phyloP scores from a whole-genome alignment of 2,329 filamentous ascomycete species.

The Cladosporium cucumerinum region DNA sequence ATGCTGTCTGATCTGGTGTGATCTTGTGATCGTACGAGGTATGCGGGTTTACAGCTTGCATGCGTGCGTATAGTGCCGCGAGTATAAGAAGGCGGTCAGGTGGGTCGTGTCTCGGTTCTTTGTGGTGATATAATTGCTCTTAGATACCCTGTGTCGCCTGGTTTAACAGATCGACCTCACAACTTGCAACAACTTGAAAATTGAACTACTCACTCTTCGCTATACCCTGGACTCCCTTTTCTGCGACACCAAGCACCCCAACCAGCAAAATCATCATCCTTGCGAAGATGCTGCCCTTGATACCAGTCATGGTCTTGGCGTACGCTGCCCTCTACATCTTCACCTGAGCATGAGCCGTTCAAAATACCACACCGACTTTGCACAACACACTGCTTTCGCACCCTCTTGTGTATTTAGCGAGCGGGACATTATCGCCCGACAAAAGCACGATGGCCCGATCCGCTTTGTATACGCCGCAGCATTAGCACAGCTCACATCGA shows the following conservation, averaged over 20 bases:
- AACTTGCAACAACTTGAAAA: neutral
- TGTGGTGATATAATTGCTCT: neutral
- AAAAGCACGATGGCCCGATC: too few relatives aligned
- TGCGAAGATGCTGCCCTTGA: slow-evolving; percentile 16
- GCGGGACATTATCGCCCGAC: too few relatives aligned
- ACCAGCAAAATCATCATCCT: neutral
- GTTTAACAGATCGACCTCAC: neutral
- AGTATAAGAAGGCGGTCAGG: neutral
- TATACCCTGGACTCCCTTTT: neutral
- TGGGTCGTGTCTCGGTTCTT: neutral
- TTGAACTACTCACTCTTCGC: neutral
- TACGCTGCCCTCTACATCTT: slow-evolving; percentile 21
- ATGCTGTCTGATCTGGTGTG: neutral
- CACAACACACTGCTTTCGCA: neutral
- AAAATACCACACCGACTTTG: neutral
- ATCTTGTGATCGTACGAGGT: slow-evolving; percentile 6
- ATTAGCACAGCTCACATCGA: too few relatives aligned
- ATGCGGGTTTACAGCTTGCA: neutral
- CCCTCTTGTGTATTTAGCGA: too few relatives aligned
- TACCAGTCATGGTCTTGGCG: slow-evolving; percentile 20
- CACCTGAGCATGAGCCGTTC: slow-evolving; percentile 13
- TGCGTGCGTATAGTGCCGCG: neutral
- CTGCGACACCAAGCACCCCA: neutral
- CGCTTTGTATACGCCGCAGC: too few relatives aligned
- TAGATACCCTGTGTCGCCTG: neutral